Evolutionary conservation across 352 stramenopile genomes (phyloP).

Genomic region (Pythium pyrilobum): DNA sequence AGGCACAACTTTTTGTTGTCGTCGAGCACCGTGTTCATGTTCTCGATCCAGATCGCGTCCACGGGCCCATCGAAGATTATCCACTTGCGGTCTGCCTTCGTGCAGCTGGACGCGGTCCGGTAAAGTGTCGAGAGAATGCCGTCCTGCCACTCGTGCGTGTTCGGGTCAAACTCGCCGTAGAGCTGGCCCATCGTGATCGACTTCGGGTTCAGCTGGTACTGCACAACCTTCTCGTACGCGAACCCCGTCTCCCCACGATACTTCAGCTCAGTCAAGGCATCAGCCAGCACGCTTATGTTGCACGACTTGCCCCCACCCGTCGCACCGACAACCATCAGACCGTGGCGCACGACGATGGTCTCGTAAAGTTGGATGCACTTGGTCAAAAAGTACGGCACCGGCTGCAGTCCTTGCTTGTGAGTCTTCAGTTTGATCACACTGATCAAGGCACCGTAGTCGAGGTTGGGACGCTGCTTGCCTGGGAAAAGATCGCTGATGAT

Average conservation of each 20-base stretch:
- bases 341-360: conserved; percentile 92
- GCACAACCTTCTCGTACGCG: conserved; percentile 85
- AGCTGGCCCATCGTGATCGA: conserved; percentile 94
- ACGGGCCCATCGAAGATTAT: conserved; percentile 94
- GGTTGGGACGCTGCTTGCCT: conserved; percentile 80
- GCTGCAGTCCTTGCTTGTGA: conserved; percentile 77
- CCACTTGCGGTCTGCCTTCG: conserved; percentile 91
- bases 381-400: conserved; percentile 89
- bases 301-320: conserved; percentile 88
- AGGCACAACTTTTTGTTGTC: conserved; percentile 96
- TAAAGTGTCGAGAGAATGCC: conserved; percentile 94
- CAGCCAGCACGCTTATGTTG: conserved; percentile 89
- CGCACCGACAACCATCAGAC: conserved; percentile 94
- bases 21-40: conserved; percentile 96
- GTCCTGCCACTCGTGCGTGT: conserved; percentile 95
- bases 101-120: conserved; percentile 79
- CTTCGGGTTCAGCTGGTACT: conserved; percentile 93
- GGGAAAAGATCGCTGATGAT: conserved; percentile 96
- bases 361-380: conserved; percentile 96
- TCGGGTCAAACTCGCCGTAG: conserved; percentile 93
- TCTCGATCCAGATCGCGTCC: conserved; percentile 96
- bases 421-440: conserved; percentile 89
- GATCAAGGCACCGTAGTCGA: conserved; percentile 85
- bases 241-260: conserved; percentile 69
- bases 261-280: conserved; percentile 87